Evolutionary conservation across 2,329 filamentous ascomycete genomes (phyloP).

Genomic region (Aspergillus glaucus): DNA sequence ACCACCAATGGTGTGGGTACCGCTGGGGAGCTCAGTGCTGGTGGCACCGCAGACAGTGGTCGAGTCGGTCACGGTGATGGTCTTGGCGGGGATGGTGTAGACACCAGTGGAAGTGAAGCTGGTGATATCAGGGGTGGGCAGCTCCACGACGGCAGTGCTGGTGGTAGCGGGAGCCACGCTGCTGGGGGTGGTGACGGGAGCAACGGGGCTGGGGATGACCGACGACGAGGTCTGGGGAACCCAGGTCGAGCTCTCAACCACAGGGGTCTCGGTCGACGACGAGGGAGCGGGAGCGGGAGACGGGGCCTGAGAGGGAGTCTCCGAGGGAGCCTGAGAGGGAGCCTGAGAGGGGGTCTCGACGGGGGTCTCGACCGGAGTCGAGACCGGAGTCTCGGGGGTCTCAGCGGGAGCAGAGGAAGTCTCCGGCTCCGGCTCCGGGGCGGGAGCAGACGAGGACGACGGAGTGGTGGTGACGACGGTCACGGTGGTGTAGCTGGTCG

Average conservation of each 20-base stretch:
- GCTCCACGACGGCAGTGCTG: slow-evolving; percentile 9
- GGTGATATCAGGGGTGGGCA: slow-evolving; percentile 46
- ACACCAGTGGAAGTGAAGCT: slow-evolving; percentile 60
- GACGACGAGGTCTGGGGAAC: neutral
- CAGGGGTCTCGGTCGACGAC: neutral
- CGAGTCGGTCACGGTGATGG: slow-evolving; percentile 59
- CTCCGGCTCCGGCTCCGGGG: neutral
- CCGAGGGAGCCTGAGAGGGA: too few relatives aligned
- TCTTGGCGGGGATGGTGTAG: slow-evolving; percentile 71
- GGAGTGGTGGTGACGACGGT: slow-evolving; percentile 25
- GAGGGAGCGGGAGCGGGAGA: slow-evolving; percentile 15
- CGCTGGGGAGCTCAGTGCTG: slow-evolving; percentile 56
- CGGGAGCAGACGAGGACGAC: slow-evolving; percentile 3
- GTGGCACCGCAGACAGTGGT: slow-evolving; percentile 62
- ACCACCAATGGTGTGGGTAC: slow-evolving; percentile 65
- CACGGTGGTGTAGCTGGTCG: slow-evolving; percentile 34
- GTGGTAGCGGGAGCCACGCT: slow-evolving; percentile 7
- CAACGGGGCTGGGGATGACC: neutral
- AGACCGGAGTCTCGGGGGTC: neutral
- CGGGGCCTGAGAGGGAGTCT: too few relatives aligned
- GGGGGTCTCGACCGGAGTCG: neutral
- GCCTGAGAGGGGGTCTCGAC: too few relatives aligned
- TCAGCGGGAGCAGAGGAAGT: slow-evolving; percentile 3
- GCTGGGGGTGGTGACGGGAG: slow-evolving; percentile 11
- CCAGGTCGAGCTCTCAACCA: neutral